phyloP scores from a whole-genome alignment of 805 yeast species.

The Yarrowia yakushimensis region DNA sequence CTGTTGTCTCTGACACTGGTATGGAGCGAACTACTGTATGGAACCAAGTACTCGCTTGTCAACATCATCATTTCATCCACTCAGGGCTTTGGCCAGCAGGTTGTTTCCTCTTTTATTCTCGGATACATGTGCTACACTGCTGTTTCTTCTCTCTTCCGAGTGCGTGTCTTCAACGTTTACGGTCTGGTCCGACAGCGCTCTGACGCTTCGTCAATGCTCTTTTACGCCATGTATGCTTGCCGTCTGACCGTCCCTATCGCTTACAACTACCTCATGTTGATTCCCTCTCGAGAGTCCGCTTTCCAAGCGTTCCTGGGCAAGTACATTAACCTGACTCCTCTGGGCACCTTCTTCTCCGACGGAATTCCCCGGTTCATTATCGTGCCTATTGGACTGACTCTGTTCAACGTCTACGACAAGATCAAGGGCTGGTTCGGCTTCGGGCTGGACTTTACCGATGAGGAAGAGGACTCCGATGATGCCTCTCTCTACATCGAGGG shows the following conservation, averaged over 20 bases:
- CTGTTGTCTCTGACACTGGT: conserved; percentile 51
- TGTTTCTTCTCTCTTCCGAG: conserved; percentile 59
- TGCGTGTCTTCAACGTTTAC: conserved; percentile 70
- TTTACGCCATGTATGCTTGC: conserved; percentile 76
- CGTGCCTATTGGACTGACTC: conserved; percentile 63
- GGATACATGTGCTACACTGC: conserved; percentile 69
- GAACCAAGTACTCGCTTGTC: conserved; percentile 60
- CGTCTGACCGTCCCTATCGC: conserved; percentile 79
- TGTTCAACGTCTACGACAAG: conserved; percentile 64
- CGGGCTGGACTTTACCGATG: conserved; percentile 40
- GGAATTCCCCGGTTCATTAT: conserved; percentile 72
- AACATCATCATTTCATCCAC: conserved; percentile 45
- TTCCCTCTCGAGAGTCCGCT: conserved; percentile 49
- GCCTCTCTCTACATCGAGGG: conserved; percentile 34
- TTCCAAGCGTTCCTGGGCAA: conserved; percentile 74
- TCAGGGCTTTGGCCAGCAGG: conserved; percentile 43
- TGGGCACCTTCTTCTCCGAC: conserved; percentile 68
- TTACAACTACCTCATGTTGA: conserved; percentile 70
- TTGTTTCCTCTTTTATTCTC: conserved; percentile 45
- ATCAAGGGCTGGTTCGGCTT: conserved; percentile 46
- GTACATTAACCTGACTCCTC: conserved; percentile 69
- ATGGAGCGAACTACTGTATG: conserved; percentile 74
- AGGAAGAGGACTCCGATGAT: conserved; percentile 37
- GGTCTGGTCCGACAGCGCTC: conserved; percentile 69
- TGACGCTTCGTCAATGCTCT: conserved; percentile 70